These are phyloP conservation scores for Limtongozyma cylindracea DNA, from an alignment of 805 yeast species.

Conservation along the genomic window DNA sequence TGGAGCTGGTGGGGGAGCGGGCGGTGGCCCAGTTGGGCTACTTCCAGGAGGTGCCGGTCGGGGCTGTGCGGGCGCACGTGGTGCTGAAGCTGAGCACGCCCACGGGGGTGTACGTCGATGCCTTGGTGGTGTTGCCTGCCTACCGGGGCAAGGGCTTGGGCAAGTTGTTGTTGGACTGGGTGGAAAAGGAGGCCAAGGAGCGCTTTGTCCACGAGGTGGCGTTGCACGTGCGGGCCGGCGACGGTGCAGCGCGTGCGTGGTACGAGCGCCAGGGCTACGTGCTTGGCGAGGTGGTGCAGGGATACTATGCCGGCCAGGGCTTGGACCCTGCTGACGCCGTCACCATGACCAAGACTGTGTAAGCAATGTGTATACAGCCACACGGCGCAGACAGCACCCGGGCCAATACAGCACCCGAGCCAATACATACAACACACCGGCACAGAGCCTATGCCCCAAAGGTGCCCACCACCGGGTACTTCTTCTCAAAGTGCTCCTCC, in stretches of 20 bases:
- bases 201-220: conserved; percentile 25
- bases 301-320: conserved; percentile 21
- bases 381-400: no score
- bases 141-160: conserved; percentile 46
- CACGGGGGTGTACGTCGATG: conserved; percentile 33
- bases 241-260: conserved; percentile 20
- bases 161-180: conserved; percentile 22
- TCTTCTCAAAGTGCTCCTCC: conserved; percentile 60
- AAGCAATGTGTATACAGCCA: no score
- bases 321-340: conserved; percentile 23
- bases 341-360: conserved; percentile 1
- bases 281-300: conserved; percentile 9
- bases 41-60: conserved; percentile 62
- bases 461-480: conserved; percentile 64
- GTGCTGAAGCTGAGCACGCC: conserved; percentile 13
- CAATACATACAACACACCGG: no score
- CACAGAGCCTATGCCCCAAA: no score
- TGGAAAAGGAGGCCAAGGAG: conserved; percentile 27
- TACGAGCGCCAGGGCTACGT: conserved; percentile 23
- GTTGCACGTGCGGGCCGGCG: conserved; percentile 23
- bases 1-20: conserved; percentile 16
- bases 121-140: conserved; percentile 38
- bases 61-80: conserved; percentile 35
- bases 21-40: conserved; percentile 34
- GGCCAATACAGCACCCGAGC: no score